A percentile compares a stretch with the other conserved stretches of the same genome.
These are phyloP conservation scores for Coelastrella sp. DNA, from an alignment of 139 green algal species.

Conservation along the genomic window DNA sequence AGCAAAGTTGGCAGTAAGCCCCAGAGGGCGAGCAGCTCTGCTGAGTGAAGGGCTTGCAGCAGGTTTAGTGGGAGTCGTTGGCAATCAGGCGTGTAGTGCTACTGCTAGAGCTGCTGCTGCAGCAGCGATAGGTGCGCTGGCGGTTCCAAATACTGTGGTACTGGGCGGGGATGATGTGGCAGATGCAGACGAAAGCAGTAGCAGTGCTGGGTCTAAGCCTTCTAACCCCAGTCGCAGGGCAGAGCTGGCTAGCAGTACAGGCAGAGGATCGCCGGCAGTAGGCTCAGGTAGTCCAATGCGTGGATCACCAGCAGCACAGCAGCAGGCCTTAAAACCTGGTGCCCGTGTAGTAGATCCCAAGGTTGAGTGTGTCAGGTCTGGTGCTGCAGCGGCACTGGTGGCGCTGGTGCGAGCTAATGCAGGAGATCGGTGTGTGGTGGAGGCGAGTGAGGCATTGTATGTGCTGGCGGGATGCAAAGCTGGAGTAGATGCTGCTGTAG, in stretches of 20 bases:
- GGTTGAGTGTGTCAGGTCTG: slow-evolving; percentile 1
- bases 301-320: background rate
- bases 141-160: background rate
- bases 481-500: slow-evolving; percentile 16
- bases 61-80: slow-evolving; percentile 16
- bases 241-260: background rate
- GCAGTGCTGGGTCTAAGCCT: background rate
- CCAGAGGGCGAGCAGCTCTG: background rate
- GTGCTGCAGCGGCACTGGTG: slow-evolving; percentile 28
- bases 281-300: background rate
- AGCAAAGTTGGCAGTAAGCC: slow-evolving; percentile 2
- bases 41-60: slow-evolving; percentile 2
- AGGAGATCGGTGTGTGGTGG: background rate
- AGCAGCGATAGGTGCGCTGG: slow-evolving; percentile 10
- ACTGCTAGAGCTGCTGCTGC: slow-evolving; percentile 23
- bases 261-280: background rate
- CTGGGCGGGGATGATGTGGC: background rate
- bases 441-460: slow-evolving; percentile 27
- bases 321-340: background rate
- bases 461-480: slow-evolving; percentile 24
- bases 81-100: background rate
- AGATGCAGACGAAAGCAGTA: no score
- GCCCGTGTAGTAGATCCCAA: slow-evolving; percentile 13
- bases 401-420: background rate
- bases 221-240: background rate